Percentiles rank a stretch among this genome's conserved stretches.
Conservation (phyloP, 1,284 basidiomycete genomes). For the Meira nashicola region DNA sequence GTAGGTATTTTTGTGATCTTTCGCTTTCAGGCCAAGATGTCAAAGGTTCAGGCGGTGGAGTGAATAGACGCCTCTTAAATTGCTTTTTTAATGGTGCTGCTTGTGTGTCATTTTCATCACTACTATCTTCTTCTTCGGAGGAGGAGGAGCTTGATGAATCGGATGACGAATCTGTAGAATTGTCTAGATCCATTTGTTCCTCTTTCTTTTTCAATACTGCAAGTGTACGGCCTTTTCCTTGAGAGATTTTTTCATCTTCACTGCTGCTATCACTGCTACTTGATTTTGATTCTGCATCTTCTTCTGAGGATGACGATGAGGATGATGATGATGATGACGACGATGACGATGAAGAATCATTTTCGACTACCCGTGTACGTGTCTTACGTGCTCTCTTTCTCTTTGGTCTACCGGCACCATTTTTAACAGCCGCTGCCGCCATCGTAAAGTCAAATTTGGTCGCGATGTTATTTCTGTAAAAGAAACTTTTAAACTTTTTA, state of each 20-base stretch:
- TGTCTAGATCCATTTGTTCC: neutral
- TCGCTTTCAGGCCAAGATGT: neutral
- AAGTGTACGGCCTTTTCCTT: neutral
- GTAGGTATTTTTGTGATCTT: no score
- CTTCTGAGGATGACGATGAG: neutral
- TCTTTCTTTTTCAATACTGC: neutral
- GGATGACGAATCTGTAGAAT: neutral
- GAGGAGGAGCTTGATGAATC: neutral
- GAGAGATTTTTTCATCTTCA: neutral
- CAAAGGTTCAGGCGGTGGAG: neutral
- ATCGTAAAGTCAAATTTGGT: no score
- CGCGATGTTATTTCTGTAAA: no score
- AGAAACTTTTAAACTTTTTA: no score
- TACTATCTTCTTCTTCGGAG: neutral
- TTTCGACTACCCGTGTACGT: constrained; percentile 1
- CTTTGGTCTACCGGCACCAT: constrained; percentile 4
- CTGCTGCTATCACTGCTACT: neutral
- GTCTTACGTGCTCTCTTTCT: constrained; percentile 8
- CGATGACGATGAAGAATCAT: neutral
- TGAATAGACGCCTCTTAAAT: neutral
- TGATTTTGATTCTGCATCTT: neutral
- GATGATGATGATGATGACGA: neutral
- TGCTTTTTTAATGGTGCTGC: neutral
- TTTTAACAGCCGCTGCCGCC: neutral
- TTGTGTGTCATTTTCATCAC: neutral